Base-by-base conservation (phyloP, 306 rosid genomes). In the Prinsepia uniflora region DNA sequence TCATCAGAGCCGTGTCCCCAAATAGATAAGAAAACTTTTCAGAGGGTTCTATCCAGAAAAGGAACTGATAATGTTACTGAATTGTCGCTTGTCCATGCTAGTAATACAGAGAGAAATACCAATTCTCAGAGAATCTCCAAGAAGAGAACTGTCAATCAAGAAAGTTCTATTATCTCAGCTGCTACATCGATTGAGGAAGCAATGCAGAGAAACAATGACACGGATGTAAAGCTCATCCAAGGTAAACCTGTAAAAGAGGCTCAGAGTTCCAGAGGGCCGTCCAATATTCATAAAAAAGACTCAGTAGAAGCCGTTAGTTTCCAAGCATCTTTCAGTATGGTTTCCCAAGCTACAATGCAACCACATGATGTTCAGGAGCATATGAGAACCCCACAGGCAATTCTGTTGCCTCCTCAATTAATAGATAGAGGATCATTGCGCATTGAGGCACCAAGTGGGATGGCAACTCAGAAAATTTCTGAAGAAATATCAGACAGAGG, bases 321-420 rank as follows among this genome's bases (percentile, higher is more conserved):
- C 72, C 86, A 72, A 53, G 86, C 81, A 67, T 72, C 85, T 53
- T 59, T 71, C 61, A 55, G 64, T 78, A 79, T 45, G 75, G 82
- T 62, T 76, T 80, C 86, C 41, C 78, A 66, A 74, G 66, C 76
- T 73, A 76, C 78, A 75, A 70, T 65, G 60, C 79, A 77, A 73
- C 71, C 42, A 30, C 76, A 73, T 70, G 73, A 71, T 71, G 75
- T 44, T 65, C 89, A 78, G 68, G 78, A 71, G 77, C 63, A 43
- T 77, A 67, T 72, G 59, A 82, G 83, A 62, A 79, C 78, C 47
- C 83, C 89, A 75, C 75, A 78, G 73, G 67, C 67, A 77, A 63
- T 63, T 55, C 18, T 83, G 79, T 36, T 72, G 68, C 88, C 96
- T 66, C 86, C 96, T 58, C 84, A 87, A 62, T 77, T 74, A 58